Evolutionary conservation across 78 protist genomes (phyloP), one percentile per base, ranked within the genome.

Genomic region (Neovahlkampfia damariscottae): DNA sequence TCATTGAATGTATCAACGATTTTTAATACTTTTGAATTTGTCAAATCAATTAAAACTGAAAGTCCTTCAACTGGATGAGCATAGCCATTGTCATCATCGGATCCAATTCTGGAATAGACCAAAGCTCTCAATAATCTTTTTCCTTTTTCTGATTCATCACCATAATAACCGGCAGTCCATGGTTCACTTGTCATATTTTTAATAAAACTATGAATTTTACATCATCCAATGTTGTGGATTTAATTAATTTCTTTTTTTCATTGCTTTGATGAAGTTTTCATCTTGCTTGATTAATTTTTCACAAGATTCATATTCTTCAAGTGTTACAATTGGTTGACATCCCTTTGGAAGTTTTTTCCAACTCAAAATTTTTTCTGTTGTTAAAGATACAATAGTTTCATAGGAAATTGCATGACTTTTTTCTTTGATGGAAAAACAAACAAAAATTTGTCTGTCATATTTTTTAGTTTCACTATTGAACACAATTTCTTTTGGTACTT

Each of bases 21-120:
- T 9, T 73, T n/a, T 27, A 68, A 9, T 9, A 73, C 70, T 10
- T 40, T 73, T 9, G 9, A 10, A n/a, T 40, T 9, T 19, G 39
- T 10, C 77, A 73, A 73, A 73, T 73, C 77, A 41, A 73, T 10
- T 9, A 73, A 9, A 19, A 41, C 77, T 9, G n/a, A n/a, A 9
- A 73, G 9, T 9, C 77, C 77, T 73, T 40, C 67, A 70, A 73
- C 10, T 9, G 77, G 77, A 41, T 73, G 77, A 9, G 77, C 9
- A 10, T 73, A 73, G 9, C 66, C 77, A 70, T 73, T 36, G 70
- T 73, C 77, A 66, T 69, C 72, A 10, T 69, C 62, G n/a, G n/a
- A n/a, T 19, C 19, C 34, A n/a, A 50, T n/a, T 50, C 62, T 50
- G 19, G 62, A 50, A 50, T n/a, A 50, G 19, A 50, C 62, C 62